phyloP scores from a whole-genome alignment of 169 alveolate species.

The Plasmodium blacklocki region DNA sequence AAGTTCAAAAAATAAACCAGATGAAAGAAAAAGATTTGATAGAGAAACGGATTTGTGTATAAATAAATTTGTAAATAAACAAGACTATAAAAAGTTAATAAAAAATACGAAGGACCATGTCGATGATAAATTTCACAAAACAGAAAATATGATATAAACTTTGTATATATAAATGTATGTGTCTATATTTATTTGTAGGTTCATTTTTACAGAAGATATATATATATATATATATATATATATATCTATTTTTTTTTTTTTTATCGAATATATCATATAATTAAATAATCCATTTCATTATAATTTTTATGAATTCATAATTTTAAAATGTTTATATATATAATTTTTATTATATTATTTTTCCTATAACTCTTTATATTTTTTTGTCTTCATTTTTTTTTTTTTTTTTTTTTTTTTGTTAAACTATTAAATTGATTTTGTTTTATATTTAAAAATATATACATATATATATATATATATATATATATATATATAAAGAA shows the following conservation, averaged over 20 bases:
- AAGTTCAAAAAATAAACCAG: constrained; percentile 30
- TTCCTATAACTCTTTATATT: too few species aligned
- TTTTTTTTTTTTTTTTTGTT: too few species aligned
- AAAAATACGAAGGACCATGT: constrained; percentile 70
- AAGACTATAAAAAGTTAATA: constrained; percentile 47
- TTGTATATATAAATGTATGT: neutral
- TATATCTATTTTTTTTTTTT: neutral
- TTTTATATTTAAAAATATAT: too few species aligned
- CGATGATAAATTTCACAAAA: constrained; percentile 71
- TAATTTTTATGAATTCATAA: too few species aligned
- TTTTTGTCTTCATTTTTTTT: too few species aligned
- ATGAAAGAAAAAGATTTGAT: constrained; percentile 70
- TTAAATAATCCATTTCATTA: too few species aligned
- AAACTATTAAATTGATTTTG: too few species aligned
- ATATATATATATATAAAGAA: too few species aligned
- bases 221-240: neutral
- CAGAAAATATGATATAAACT: constrained; percentile 3
- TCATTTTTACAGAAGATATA: neutral
- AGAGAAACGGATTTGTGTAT: constrained; percentile 64
- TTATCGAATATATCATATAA: too few species aligned
- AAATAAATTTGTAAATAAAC: constrained; percentile 62
- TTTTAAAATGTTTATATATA: too few species aligned
- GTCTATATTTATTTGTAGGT: neutral
- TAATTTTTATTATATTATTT: too few species aligned
- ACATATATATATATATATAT: too few species aligned